phyloP scores from a whole-genome alignment of 2,329 filamentous ascomycete genomes.

The Arthroderma sp. region DNA sequence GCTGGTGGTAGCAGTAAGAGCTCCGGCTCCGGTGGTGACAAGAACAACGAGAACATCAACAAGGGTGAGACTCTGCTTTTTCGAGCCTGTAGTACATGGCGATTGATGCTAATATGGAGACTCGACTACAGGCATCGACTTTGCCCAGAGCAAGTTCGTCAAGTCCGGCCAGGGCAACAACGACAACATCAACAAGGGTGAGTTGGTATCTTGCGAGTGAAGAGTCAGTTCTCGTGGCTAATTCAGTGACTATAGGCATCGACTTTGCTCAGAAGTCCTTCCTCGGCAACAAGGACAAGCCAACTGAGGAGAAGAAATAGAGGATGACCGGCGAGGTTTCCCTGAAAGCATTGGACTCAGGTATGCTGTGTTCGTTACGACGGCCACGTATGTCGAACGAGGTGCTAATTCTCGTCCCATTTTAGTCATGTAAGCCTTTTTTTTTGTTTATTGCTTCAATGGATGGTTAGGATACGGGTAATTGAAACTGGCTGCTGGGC shows the following conservation, averaged over 20 bases:
- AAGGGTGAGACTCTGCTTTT: neutral
- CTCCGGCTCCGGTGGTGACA: neutral
- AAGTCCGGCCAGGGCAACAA: neutral
- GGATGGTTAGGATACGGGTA: neutral
- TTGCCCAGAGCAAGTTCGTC: neutral
- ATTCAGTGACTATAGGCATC: neutral
- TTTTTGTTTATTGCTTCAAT: neutral
- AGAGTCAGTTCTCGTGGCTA: neutral
- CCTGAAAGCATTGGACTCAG: neutral
- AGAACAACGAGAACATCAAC: neutral
- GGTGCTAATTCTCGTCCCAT: neutral
- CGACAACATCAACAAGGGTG: slow-evolving; percentile 3
- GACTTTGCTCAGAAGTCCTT: neutral
- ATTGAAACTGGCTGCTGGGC: neutral
- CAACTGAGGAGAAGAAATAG: slow-evolving; percentile 2
- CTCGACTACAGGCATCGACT: neutral
- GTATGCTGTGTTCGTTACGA: neutral
- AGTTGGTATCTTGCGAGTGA: neutral
- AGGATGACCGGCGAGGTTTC: neutral
- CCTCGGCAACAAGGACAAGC: neutral
- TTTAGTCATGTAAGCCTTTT: neutral
- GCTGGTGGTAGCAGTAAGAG: neutral
- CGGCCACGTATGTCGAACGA: neutral
- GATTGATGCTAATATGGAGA: neutral
- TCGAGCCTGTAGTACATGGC: neutral